Conservation (phyloP, 441 rosid species). For the Eutrema salsugineum region DNA sequence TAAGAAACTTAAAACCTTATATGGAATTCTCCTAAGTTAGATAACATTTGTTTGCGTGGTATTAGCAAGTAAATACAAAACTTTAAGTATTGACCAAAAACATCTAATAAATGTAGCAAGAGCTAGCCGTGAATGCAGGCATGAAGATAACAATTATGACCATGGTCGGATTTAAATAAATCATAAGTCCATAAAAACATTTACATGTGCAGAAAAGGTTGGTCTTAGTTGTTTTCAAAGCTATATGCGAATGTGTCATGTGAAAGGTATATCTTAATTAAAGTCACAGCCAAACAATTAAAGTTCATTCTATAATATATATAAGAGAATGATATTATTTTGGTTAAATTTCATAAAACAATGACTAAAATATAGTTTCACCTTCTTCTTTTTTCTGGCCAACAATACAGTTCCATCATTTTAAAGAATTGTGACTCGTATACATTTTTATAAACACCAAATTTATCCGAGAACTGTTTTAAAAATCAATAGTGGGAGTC, state of each 20-base stretch:
- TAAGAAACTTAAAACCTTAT: not conserved
- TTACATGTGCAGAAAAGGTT: constrained; percentile 26
- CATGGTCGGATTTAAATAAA: not conserved
- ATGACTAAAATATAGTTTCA: not conserved
- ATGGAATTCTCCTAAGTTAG: not conserved
- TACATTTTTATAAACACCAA: not conserved
- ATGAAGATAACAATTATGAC: not conserved
- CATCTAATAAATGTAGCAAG: constrained; percentile 7
- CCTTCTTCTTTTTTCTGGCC: not conserved
- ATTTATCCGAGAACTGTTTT: not conserved
- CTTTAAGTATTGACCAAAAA: not conserved
- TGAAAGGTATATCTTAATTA: constrained; percentile 33
- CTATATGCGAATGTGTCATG: constrained; percentile 13
- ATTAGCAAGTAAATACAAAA: not conserved
- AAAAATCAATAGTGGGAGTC: not conserved
- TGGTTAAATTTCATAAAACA: not conserved
- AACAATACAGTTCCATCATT: not conserved
- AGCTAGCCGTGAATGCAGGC: constrained; percentile 15
- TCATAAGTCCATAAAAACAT: not conserved
- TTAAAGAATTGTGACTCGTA: not conserved
- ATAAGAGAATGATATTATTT: not conserved
- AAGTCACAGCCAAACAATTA: constrained; percentile 12
- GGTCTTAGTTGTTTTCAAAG: constrained; percentile 28
- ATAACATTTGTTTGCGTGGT: not conserved
- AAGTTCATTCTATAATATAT: not conserved